phyloP scores from a whole-genome alignment of 495 filamentous ascomycete species.

The Neurospora cerealis region DNA sequence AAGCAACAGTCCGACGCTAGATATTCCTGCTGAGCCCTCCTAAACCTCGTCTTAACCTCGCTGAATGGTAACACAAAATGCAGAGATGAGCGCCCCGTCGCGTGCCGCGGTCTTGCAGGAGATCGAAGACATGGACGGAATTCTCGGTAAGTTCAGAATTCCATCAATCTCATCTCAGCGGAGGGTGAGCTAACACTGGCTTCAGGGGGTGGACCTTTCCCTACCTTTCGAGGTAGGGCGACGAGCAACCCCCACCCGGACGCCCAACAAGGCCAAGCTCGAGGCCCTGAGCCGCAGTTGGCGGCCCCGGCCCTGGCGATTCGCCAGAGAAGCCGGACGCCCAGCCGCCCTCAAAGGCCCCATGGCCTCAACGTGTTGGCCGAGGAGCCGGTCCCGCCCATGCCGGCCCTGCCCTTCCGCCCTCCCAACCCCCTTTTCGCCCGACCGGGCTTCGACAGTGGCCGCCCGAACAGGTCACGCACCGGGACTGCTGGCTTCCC shows the following conservation, averaged over 20 bases:
- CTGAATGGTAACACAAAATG: not conserved
- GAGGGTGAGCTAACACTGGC: not conserved
- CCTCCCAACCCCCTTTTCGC: not conserved
- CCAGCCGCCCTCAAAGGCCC: not conserved
- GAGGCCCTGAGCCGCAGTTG: not conserved
- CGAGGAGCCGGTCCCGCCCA: not conserved
- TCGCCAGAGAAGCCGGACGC: not conserved
- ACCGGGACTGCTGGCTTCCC: not conserved
- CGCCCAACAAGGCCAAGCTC: not conserved
- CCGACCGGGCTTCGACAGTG: not conserved
- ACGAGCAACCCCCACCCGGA: not conserved
- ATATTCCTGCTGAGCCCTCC: no score
- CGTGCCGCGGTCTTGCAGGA: not conserved
- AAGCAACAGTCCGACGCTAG: not conserved
- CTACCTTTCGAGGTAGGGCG: not conserved
- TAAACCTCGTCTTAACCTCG: no score
- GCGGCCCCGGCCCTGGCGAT: not conserved
- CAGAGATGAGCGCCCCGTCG: not conserved
- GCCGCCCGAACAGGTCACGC: not conserved
- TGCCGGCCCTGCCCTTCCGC: not conserved
- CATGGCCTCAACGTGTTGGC: not conserved
- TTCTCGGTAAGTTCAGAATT: not conserved
- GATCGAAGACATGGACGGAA: not conserved
- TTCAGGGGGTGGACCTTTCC: not conserved
- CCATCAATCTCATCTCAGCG: not conserved